phyloP scores from a whole-genome alignment of 225 moss, liverwort and hornwort genomes.

The Marchantia polymorpha region DNA sequence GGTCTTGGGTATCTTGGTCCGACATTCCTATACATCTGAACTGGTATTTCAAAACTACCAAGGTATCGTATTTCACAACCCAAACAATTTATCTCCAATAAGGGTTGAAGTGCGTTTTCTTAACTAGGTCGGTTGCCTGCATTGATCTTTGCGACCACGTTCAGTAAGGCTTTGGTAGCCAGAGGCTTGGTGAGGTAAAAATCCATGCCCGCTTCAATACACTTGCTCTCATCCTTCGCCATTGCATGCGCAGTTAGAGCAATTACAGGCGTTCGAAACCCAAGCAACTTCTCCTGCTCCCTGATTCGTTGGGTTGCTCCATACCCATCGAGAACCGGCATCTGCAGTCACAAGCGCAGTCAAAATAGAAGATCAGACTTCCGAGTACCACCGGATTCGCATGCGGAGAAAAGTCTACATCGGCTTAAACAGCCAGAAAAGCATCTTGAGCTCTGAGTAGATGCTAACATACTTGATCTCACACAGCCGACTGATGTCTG shows the following conservation, averaged over 20 bases:
- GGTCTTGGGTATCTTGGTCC: slow-evolving; percentile 18
- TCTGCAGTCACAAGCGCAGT: slow-evolving; percentile 27
- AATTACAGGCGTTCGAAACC: slow-evolving; percentile 53
- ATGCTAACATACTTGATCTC: neutral
- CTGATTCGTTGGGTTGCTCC: slow-evolving; percentile 53
- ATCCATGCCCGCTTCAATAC: slow-evolving; percentile 63
- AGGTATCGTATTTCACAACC: slow-evolving; percentile 19
- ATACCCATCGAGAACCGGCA: slow-evolving; percentile 58
- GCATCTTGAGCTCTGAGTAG: neutral
- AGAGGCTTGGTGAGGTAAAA: slow-evolving; percentile 60
- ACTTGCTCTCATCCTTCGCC: slow-evolving; percentile 57
- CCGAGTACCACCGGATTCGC: neutral
- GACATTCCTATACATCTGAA: slow-evolving; percentile 37
- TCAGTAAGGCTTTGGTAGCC: slow-evolving; percentile 48
- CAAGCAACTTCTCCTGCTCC: slow-evolving; percentile 49
- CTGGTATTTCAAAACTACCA: slow-evolving; percentile 32
- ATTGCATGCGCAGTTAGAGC: slow-evolving; percentile 61
- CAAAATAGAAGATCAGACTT: neutral
- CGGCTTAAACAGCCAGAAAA: neutral
- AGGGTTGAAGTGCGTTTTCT: slow-evolving; percentile 1
- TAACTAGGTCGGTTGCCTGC: slow-evolving; percentile 25
- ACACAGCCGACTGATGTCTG: neutral
- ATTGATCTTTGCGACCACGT: slow-evolving; percentile 48
- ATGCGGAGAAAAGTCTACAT: neutral
- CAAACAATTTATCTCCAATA: slow-evolving; percentile 21